Evolutionary conservation across 768 basidiomycete genomes (phyloP), one percentile per base, ranked within the genome.

Genomic region (Termitomyces eurrhizus): DNA sequence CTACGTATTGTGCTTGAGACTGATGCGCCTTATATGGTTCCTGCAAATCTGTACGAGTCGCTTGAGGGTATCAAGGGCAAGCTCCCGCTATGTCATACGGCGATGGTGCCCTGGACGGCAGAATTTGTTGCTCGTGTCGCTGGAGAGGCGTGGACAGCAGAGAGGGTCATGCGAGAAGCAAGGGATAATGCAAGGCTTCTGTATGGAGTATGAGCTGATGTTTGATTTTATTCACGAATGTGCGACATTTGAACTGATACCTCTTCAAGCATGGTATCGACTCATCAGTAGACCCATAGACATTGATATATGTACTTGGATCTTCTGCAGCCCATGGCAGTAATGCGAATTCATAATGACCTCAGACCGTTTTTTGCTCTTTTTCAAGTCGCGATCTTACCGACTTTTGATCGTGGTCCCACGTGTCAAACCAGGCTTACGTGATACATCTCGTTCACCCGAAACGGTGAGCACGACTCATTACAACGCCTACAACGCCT

Each of bases 21-120:
- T 0, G 93, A 95, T 64, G 92, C 91, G 3, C 93, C 93, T 0
- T 95, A 82, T 74, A 94, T 95, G 93, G 80, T 89, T 0, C 93
- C 93, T 0, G 76, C 83, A 0, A 93, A 89, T 60, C 70, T 94
- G 18, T 92, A 91, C 67, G 69, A 73, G 2, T 76, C 85, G 0
- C 72, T 91, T 0, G 77, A 82, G 1, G 71, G 66, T 0, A 70
- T 80, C 24, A 85, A 84, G 64, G 85, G 86, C 3, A 82, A 80
- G 63, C 71, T 93, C 0, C 88, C 92, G 0, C 69, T 93, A 8
- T 90, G 81, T 57, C 91, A 92, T 66, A 84, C 84, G 0, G 90
- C 84, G 0, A 92, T 93, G 89, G 82, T 94, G 1, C 92, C 92
- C 0, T 93, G 91, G 91, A 89, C 89, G 0, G 90, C 92, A 0